Conservation (phyloP, 2,329 filamentous ascomycete species). For the Triangularia verruculosa region DNA sequence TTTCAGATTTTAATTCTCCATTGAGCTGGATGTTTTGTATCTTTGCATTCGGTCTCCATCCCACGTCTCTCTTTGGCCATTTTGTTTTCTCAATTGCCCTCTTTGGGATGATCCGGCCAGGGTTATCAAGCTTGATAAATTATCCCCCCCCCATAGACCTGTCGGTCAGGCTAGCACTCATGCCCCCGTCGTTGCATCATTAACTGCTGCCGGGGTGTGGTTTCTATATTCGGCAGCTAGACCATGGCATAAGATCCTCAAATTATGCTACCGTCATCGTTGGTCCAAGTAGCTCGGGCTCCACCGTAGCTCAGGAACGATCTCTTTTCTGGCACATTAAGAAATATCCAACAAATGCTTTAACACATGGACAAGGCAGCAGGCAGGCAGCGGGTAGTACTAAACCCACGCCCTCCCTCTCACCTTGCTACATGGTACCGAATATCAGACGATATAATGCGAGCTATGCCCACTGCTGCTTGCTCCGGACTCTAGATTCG, state of each 20-base stretch:
- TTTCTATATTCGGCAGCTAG: conserved; percentile 52
- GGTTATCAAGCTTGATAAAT: conserved; percentile 34
- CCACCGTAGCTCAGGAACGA: conserved; percentile 45
- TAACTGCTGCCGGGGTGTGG: conserved; percentile 40
- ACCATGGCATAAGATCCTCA: conserved; percentile 57
- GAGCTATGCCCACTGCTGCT: conserved; percentile 36
- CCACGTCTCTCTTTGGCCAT: conserved; percentile 31
- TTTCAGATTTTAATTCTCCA: conserved; percentile 45
- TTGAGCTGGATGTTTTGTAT: conserved; percentile 38
- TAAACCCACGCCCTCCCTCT: conserved; percentile 40
- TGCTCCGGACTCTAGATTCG: conserved; percentile 13
- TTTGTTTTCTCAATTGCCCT: conserved; percentile 28
- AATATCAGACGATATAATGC: conserved; percentile 50
- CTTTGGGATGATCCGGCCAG: conserved; percentile 33
- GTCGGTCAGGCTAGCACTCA: conserved; percentile 31
- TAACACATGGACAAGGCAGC: conserved; percentile 37
- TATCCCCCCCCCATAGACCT: conserved; percentile 34
- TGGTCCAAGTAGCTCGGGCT: conserved; percentile 44
- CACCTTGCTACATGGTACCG: conserved; percentile 36
- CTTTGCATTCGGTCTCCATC: conserved; percentile 41
- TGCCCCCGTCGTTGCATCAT: conserved; percentile 39
- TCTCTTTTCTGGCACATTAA: conserved; percentile 47
- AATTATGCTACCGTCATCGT: conserved; percentile 55
- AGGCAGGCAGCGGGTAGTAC: conserved; percentile 40
- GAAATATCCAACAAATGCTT: conserved; percentile 47